Evolutionary conservation across 2,329 filamentous ascomycete species (phyloP).

Genomic region (Pseudogymnoascus sp.): DNA sequence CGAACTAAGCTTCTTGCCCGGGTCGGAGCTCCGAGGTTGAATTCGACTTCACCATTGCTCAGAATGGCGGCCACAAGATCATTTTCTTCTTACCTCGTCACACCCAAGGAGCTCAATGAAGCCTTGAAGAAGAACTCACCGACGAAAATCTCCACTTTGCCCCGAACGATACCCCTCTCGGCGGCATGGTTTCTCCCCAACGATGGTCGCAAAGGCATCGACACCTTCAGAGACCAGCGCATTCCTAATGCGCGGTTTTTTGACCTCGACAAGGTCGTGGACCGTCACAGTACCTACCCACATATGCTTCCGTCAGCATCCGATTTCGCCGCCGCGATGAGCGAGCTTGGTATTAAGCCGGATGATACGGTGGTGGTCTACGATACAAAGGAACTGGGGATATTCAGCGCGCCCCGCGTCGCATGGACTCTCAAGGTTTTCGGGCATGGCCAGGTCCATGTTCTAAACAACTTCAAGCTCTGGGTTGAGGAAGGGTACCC

Average conservation of each 20-base stretch:
- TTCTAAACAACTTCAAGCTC: slow-evolving; percentile 92
- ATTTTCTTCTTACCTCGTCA: slow-evolving; percentile 78
- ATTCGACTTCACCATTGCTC: slow-evolving; percentile 14
- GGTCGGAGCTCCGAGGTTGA: slow-evolving; percentile 9
- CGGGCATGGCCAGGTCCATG: slow-evolving; percentile 78
- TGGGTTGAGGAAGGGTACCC: slow-evolving; percentile 82
- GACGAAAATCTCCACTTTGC: slow-evolving; percentile 70
- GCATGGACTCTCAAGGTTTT: slow-evolving; percentile 90
- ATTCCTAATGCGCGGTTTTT: slow-evolving; percentile 93
- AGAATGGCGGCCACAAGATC: slow-evolving; percentile 39
- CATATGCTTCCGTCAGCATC: slow-evolving; percentile 88
- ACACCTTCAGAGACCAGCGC: slow-evolving; percentile 72
- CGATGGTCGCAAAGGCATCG: slow-evolving; percentile 71
- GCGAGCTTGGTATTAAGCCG: slow-evolving; percentile 72
- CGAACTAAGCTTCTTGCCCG: slow-evolving; percentile 11
- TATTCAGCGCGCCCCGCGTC: slow-evolving; percentile 88
- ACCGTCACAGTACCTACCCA: slow-evolving; percentile 80
- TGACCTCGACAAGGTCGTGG: slow-evolving; percentile 85
- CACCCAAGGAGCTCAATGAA: slow-evolving; percentile 71
- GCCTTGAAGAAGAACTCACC: slow-evolving; percentile 77
- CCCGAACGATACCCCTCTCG: slow-evolving; percentile 80
- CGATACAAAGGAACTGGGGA: slow-evolving; percentile 81
- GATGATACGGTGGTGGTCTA: slow-evolving; percentile 94
- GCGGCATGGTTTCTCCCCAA: slow-evolving; percentile 96
- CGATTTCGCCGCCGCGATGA: slow-evolving; percentile 81